Conservation (phyloP, 345 rosid species). For the Hibiscus syriacus region DNA sequence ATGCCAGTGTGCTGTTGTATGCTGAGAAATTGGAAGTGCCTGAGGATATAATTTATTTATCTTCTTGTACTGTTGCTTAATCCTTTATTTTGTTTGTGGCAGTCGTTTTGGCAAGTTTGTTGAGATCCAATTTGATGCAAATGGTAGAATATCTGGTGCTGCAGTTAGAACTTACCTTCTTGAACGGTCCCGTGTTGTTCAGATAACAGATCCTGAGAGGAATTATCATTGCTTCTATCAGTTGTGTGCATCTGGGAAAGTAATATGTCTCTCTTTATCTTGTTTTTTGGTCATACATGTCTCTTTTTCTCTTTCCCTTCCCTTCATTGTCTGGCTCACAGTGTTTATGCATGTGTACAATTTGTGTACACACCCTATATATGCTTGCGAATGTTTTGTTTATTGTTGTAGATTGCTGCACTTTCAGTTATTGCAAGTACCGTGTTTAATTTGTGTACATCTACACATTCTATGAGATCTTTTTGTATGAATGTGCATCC, state of each 20-base stretch:
- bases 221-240: constrained; percentile 98
- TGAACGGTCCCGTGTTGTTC: constrained; percentile 97
- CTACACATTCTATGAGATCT: neutral
- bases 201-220: constrained; percentile 90
- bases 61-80: neutral
- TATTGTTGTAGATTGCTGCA: neutral
- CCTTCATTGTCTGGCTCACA: neutral
- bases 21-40: neutral
- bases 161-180: constrained; percentile 97
- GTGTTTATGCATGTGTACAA: neutral
- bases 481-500: neutral
- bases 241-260: constrained; percentile 92
- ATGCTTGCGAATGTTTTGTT: neutral
- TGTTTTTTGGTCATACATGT: neutral
- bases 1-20: neutral
- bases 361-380: neutral
- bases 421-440: neutral
- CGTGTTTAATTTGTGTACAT: no score
- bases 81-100: constrained; percentile 21
- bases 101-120: constrained; percentile 99
- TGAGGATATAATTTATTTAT: neutral
- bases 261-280: constrained; percentile 24
- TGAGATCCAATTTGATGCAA: constrained; percentile 85
- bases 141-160: constrained; percentile 98
- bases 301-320: neutral